Conservation (phyloP, 768 basidiomycete genomes). For the Boletus subcaerulescens region DNA sequence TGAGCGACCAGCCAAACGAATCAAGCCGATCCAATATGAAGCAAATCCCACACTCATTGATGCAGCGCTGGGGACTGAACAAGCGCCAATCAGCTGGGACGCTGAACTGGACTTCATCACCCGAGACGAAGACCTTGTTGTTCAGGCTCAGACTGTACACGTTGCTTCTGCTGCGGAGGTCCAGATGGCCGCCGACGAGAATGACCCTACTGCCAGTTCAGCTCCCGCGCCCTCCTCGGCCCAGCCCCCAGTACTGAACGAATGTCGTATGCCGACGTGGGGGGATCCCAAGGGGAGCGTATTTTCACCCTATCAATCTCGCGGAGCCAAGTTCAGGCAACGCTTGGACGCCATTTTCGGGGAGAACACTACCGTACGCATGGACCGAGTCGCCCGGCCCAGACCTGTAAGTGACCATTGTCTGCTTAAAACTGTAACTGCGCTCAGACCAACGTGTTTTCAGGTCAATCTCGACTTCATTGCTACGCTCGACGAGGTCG, state of each 20-base stretch:
- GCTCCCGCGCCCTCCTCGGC: not conserved
- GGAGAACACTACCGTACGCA: constrained; percentile 18
- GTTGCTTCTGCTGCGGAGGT: not conserved
- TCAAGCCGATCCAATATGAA: constrained; percentile 24
- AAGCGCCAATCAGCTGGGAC: constrained; percentile 22
- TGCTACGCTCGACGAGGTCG: constrained; percentile 1
- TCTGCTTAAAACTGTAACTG: not conserved
- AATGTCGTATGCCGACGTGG: not conserved
- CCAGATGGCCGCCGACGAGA: not conserved
- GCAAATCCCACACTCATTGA: constrained; percentile 16
- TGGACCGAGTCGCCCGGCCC: constrained; percentile 20
- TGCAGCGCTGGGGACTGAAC: constrained; percentile 21
- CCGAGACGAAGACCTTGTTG: not conserved
- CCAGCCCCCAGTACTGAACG: not conserved
- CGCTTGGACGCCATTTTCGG: constrained; percentile 21
- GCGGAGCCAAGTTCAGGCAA: constrained; percentile 19
- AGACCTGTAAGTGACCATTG: constrained; percentile 12
- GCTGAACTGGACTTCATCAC: constrained; percentile 7
- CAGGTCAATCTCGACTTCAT: constrained; percentile 16
- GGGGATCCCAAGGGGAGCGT: not conserved
- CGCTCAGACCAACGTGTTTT: too few relatives aligned
- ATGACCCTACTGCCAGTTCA: not conserved
- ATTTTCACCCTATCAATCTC: constrained; percentile 17
- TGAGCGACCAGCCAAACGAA: constrained; percentile 15
- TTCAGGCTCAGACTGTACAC: not conserved